phyloP scores from a whole-genome alignment of 345 rosid species.

The Mallotus nudiflorus region DNA sequence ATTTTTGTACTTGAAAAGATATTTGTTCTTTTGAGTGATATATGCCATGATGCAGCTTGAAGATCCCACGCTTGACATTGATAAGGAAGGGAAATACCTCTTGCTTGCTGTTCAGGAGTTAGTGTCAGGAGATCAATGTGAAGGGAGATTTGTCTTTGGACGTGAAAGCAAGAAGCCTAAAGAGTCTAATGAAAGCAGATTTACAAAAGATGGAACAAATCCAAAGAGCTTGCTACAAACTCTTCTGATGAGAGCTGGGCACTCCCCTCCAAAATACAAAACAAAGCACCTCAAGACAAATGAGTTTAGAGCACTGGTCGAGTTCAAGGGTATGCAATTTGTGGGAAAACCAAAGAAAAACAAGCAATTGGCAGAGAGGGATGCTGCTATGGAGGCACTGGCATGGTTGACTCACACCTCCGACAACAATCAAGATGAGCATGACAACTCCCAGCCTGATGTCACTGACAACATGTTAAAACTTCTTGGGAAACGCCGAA shows the following conservation, averaged over 20 bases:
- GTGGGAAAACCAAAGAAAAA: constrained; percentile 90
- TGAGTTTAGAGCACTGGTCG: constrained; percentile 89
- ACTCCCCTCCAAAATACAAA: constrained; percentile 96
- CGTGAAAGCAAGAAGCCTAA: constrained; percentile 66
- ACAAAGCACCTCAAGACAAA: constrained; percentile 91
- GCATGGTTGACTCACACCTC: constrained; percentile 96
- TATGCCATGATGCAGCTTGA: constrained; percentile 58
- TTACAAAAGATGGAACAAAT: constrained; percentile 80
- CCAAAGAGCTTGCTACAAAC: constrained; percentile 95
- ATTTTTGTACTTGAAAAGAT: not conserved
- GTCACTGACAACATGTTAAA: constrained; percentile 97
- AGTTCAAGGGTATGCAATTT: constrained; percentile 97
- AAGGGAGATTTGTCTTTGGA: constrained; percentile 95
- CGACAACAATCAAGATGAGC: constrained; percentile 37
- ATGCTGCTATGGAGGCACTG: constrained; percentile 92
- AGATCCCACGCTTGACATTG: constrained; percentile 68
- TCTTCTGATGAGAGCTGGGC: constrained; percentile 91
- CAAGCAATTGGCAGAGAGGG: constrained; percentile 94
- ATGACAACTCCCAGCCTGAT: constrained; percentile 57
- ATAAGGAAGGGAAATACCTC: constrained; percentile 87
- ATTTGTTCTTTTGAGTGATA: not conserved
- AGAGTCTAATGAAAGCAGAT: constrained; percentile 51
- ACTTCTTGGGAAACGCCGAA: constrained; percentile 76
- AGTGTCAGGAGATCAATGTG: constrained; percentile 88
- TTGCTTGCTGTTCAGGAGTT: constrained; percentile 92